These are phyloP conservation scores for Plasmopara muralis DNA, from an alignment of 352 stramenopile species.

Conservation along the genomic window DNA sequence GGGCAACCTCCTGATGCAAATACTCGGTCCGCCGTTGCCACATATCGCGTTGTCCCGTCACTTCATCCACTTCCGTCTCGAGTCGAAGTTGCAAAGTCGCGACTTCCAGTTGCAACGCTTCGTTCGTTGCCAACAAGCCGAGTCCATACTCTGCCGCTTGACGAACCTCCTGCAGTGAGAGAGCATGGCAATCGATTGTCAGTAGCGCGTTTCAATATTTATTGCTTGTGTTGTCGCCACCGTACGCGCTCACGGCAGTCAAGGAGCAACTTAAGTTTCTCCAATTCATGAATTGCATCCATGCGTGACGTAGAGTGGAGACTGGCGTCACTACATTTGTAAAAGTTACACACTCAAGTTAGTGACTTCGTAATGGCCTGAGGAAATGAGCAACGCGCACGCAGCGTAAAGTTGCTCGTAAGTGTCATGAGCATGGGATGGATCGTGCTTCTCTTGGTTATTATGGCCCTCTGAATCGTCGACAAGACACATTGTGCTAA, in stretches of 20 bases:
- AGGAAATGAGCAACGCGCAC: not conserved
- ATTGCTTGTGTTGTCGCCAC: not conserved
- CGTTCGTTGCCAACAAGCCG: constrained; percentile 65
- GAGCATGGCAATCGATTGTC: constrained; percentile 4
- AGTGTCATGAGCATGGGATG: not conserved
- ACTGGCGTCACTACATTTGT: constrained; percentile 47
- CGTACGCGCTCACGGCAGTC: constrained; percentile 41
- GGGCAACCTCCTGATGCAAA: constrained; percentile 53
- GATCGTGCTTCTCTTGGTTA: not conserved
- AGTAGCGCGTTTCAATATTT: not conserved
- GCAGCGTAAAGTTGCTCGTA: not conserved
- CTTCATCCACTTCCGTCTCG: constrained; percentile 55
- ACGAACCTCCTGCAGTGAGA: constrained; percentile 49
- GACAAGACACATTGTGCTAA: not conserved
- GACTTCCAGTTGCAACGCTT: constrained; percentile 67
- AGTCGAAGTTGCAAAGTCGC: constrained; percentile 64
- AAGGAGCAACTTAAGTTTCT: constrained; percentile 37
- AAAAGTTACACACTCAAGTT: not conserved
- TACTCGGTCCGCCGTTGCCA: constrained; percentile 57
- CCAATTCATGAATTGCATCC: constrained; percentile 45
- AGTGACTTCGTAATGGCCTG: not conserved
- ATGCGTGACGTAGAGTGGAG: constrained; percentile 34
- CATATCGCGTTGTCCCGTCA: constrained; percentile 51
- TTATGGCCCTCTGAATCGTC: not conserved
- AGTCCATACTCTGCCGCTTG: constrained; percentile 77